These are phyloP conservation scores for Aspergillus hancockii DNA, from an alignment of 495 filamentous ascomycete genomes.

Conservation along the genomic window DNA sequence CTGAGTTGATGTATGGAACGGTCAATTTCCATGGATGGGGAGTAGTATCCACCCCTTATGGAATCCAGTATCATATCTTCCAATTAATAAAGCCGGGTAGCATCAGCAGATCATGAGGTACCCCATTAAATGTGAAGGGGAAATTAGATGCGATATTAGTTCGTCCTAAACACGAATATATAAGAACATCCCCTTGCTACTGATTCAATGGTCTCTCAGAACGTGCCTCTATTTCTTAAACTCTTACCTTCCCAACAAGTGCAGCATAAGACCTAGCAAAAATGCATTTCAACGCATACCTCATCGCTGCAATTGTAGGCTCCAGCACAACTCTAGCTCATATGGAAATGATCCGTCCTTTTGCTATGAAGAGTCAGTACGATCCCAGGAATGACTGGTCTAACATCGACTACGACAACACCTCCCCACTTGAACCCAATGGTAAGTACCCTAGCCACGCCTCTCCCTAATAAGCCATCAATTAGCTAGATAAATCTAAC, in stretches of 20 bases:
- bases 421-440: neutral
- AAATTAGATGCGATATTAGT: too few species aligned
- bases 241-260: neutral
- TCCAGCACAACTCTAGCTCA: neutral
- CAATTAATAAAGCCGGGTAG: neutral
- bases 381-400: neutral
- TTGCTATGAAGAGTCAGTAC: slow-evolving; percentile 1
- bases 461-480: neutral
- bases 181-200: too few species aligned
- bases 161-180: too few species aligned
- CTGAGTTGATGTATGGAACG: neutral
- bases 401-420: slow-evolving; percentile 3
- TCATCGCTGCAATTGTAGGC: neutral
- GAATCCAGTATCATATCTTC: neutral
- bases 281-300: neutral
- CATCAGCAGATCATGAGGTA: neutral
- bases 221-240: too few species aligned
- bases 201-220: too few species aligned
- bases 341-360: slow-evolving; percentile 5
- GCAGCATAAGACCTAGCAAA: neutral
- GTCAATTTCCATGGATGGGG: neutral
- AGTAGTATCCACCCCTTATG: neutral
- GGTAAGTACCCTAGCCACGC: neutral
- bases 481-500: neutral
- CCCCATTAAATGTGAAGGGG: neutral